A percentile compares a stretch with the other conserved stretches of the same genome.
Evolutionary conservation across 208 protist genomes (phyloP).

Genomic region (Herpetomonas tarakana): DNA sequence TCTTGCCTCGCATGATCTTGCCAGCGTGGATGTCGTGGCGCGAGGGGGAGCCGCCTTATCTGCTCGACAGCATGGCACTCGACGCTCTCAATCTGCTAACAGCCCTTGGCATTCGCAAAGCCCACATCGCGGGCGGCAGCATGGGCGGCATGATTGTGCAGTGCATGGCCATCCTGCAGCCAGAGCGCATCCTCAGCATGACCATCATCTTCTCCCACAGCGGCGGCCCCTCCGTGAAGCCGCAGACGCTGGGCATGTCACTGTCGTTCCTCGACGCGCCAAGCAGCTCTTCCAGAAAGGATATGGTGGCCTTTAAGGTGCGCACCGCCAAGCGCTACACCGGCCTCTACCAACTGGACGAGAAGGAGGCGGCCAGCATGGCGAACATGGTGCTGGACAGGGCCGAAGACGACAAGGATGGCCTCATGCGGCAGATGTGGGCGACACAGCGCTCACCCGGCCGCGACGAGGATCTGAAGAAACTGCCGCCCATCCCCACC

Average conservation of each 20-base stretch:
- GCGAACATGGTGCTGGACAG: constrained; percentile 16
- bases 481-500: constrained; percentile 12
- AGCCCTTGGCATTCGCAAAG: constrained; percentile 35
- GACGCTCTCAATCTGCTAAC: constrained; percentile 59
- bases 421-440: constrained; percentile 48
- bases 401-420: constrained; percentile 27
- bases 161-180: constrained; percentile 48
- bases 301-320: constrained; percentile 46
- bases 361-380: constrained; percentile 11
- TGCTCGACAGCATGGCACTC: constrained; percentile 59
- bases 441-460: constrained; percentile 44
- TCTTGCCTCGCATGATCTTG: constrained; percentile 38
- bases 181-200: constrained; percentile 41
- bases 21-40: constrained; percentile 42
- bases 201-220: constrained; percentile 52
- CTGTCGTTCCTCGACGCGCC: constrained; percentile 41
- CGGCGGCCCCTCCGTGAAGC: constrained; percentile 34
- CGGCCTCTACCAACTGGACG: constrained; percentile 31
- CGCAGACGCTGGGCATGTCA: constrained; percentile 25
- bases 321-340: constrained; percentile 14
- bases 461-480: constrained; percentile 34
- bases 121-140: constrained; percentile 53
- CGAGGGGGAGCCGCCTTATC: constrained; percentile 47
- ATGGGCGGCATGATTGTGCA: constrained; percentile 86
- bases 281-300: constrained; percentile 21